These are phyloP conservation scores for Solanum pennellii DNA, from an alignment of 257 asterid genomes.

Conservation along the genomic window DNA sequence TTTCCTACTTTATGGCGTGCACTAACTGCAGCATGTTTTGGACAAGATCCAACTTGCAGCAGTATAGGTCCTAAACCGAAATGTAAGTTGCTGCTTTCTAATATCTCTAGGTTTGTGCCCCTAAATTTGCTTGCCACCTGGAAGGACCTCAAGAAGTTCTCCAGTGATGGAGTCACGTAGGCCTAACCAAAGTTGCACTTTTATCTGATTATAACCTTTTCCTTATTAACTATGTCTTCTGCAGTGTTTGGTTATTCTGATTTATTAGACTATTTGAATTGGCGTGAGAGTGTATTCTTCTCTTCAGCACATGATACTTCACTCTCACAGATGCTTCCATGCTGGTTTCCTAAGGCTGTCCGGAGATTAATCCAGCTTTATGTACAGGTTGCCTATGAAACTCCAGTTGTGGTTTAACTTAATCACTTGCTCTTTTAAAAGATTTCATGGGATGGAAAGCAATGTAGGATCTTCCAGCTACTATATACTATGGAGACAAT, in stretches of 20 bases:
- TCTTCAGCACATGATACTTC: constrained; percentile 86
- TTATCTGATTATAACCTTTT: constrained; percentile 3
- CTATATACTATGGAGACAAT: background rate
- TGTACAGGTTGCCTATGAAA: constrained; percentile 51
- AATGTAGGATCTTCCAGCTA: background rate
- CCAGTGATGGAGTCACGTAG: background rate
- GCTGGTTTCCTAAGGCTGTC: constrained; percentile 90
- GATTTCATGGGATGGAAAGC: background rate
- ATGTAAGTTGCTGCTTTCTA: constrained; percentile 22
- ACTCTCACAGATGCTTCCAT: constrained; percentile 90
- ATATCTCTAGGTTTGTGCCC: background rate
- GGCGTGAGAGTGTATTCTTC: constrained; percentile 94
- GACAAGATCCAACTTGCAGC: constrained; percentile 59
- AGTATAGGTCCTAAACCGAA: constrained; percentile 45
- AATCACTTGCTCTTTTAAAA: background rate
- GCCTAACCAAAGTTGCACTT: background rate
- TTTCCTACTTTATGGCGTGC: constrained; percentile 89
- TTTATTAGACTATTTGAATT: constrained; percentile 75
- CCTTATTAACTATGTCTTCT: constrained; percentile 8
- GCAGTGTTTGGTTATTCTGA: constrained; percentile 70
- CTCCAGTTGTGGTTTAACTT: background rate
- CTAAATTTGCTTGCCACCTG: background rate
- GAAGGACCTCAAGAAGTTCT: background rate
- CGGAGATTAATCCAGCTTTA: constrained; percentile 93
- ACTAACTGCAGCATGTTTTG: constrained; percentile 78